phyloP scores from a whole-genome alignment of 202 grass and related monocot genomes.

The Zizania palustris region DNA sequence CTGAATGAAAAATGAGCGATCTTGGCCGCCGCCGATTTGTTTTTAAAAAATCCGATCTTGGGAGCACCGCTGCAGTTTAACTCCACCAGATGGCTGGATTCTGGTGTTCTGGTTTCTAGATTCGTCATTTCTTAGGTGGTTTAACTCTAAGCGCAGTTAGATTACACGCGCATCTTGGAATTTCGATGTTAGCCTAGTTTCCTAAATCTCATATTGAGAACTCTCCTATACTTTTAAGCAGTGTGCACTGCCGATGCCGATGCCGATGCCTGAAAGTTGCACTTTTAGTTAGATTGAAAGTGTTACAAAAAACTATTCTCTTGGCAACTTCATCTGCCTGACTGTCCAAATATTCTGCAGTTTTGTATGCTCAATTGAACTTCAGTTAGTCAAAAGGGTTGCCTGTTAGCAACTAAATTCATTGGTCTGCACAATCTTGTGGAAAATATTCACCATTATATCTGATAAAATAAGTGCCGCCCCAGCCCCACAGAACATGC shows the following conservation, averaged over 20 bases:
- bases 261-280: not conserved
- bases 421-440: not conserved
- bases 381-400: not conserved
- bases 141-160: not conserved
- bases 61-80: not conserved
- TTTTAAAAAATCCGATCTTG: conserved; percentile 30
- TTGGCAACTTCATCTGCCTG: not conserved
- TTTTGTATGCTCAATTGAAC: not conserved
- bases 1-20: not conserved
- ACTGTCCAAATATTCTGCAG: not conserved
- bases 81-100: conserved; percentile 17
- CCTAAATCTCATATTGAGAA: too few species aligned
- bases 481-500: too few species aligned
- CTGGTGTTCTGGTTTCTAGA: not conserved
- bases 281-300: not conserved
- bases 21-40: not conserved
- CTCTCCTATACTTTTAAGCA: too few species aligned
- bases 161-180: too few species aligned
- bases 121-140: not conserved
- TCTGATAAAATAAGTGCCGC: not conserved
- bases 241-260: not conserved
- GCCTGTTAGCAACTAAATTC: not conserved
- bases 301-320: not conserved
- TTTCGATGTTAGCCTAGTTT: too few species aligned
- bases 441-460: not conserved